Conservation (phyloP, 495 filamentous ascomycete genomes). For the Podospora comata region DNA sequence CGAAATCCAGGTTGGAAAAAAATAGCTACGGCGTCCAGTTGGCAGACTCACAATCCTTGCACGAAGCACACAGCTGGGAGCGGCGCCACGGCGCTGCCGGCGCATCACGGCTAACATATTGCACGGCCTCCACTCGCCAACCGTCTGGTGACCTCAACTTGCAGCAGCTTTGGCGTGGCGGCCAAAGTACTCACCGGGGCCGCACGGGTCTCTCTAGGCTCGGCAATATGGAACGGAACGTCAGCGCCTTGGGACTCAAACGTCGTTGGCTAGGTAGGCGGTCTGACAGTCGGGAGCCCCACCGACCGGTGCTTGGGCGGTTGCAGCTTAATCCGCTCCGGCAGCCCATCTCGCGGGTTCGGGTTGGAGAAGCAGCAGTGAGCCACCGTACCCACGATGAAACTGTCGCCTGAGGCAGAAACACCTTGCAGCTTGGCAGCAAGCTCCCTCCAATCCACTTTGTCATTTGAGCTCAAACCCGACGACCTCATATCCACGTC, state of each 20-base stretch:
- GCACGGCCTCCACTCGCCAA: slow-evolving; percentile 11
- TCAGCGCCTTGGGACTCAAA: background rate
- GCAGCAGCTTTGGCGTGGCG: slow-evolving; percentile 24
- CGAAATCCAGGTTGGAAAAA: slow-evolving; percentile 17
- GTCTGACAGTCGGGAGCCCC: background rate
- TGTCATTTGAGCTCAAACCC: slow-evolving; percentile 24
- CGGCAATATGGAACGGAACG: slow-evolving; percentile 22
- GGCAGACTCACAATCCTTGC: slow-evolving; percentile 18
- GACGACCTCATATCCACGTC: slow-evolving; percentile 13
- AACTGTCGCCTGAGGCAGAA: slow-evolving; percentile 21
- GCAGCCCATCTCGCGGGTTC: background rate
- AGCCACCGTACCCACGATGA: background rate
- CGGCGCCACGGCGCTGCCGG: slow-evolving; percentile 22
- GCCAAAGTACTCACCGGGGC: slow-evolving; percentile 19
- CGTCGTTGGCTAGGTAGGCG: background rate
- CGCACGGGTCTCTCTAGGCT: slow-evolving; percentile 7
- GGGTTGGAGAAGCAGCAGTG: background rate
- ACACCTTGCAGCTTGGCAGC: slow-evolving; percentile 7
- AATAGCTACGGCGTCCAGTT: slow-evolving; percentile 18
- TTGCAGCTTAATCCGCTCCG: slow-evolving; percentile 9
- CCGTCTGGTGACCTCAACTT: slow-evolving; percentile 29
- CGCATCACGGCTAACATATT: slow-evolving; percentile 7
- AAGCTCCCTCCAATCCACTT: slow-evolving; percentile 20
- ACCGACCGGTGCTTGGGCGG: background rate
- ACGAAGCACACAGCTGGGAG: slow-evolving; percentile 14